Evolutionary conservation across 2,329 filamentous ascomycete species (phyloP).

Genomic region (Aspergillus luchuensis): DNA sequence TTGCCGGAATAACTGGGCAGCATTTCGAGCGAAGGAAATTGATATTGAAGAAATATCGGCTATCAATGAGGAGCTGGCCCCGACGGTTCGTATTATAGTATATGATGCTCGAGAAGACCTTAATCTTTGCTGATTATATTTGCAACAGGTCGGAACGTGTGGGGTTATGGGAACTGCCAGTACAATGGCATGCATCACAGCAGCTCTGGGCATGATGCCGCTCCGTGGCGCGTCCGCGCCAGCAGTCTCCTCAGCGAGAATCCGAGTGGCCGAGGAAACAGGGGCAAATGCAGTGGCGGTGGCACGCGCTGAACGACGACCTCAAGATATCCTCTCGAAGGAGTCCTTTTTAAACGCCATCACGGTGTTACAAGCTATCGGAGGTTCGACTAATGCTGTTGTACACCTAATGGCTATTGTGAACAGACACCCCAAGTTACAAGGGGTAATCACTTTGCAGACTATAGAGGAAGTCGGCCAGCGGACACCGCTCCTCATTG

Average conservation of each 20-base stretch:
- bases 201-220: slow-evolving; percentile 56
- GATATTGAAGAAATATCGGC: slow-evolving; percentile 71
- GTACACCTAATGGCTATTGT: slow-evolving; percentile 59
- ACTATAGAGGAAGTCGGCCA: slow-evolving; percentile 53
- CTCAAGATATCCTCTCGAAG: slow-evolving; percentile 48
- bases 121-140: not conserved
- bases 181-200: slow-evolving; percentile 59
- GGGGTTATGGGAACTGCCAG: slow-evolving; percentile 62
- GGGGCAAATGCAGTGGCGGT: slow-evolving; percentile 53
- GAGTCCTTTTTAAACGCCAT: slow-evolving; percentile 57
- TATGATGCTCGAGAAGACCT: too few relatives aligned
- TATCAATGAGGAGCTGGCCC: slow-evolving; percentile 72
- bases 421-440: slow-evolving; percentile 53
- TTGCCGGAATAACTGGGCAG: slow-evolving; percentile 73
- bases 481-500: slow-evolving; percentile 51
- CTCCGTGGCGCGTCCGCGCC: slow-evolving; percentile 56
- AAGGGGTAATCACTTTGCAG: slow-evolving; percentile 48
- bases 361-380: slow-evolving; percentile 56
- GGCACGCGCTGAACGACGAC: slow-evolving; percentile 41
- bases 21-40: slow-evolving; percentile 64
- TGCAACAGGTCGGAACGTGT: slow-evolving; percentile 50
- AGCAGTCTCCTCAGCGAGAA: slow-evolving; percentile 54
- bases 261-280: slow-evolving; percentile 58
- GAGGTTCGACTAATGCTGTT: slow-evolving; percentile 59
- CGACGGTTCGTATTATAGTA: slow-evolving; percentile 55